Base-by-base conservation (phyloP, 2,329 filamentous ascomycete genomes). In the Xylaria sp. region DNA sequence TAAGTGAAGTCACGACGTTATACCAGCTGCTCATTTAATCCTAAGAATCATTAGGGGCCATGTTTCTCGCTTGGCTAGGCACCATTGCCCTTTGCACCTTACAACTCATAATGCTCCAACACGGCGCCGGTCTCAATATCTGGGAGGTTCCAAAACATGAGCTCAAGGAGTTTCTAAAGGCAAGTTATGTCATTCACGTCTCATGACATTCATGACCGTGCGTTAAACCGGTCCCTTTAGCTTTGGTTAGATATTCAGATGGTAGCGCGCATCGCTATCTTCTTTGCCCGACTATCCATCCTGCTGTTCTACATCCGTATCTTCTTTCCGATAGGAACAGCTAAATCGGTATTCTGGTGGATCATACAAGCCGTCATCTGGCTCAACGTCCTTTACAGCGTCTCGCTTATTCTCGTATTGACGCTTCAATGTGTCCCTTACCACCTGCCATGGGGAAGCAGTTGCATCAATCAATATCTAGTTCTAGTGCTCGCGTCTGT, bases 201-300 rank as follows among this genome's bases (percentile, higher is more conserved):
- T 15, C 31, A 49, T 61, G n/a, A 20, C 10, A 26, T 42, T 20
- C 4, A 63, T 38, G 53, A 57, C 26, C 36, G 59, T 31, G 53
- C 36, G 23, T 51, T 59, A 68, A 65, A 61, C 58, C 26, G 54
- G 15, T 13, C 28, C 23, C n/a, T 36, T 49, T 59, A 74, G 71
- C 59, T 74, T 15, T 76, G 73, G 66, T 46, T 72, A n/a, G 71
- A 67, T 40, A 46, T 73, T 17, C 73, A 76, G 58, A 72, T 74
- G 69, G 65, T 69, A 33, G 73, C 73, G 9, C 71, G 74, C 20
- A 63, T 72, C 46, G 61, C 71, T 62, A 76, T 76, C 65, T 73
- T 76, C 71, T 75, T 76, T 49, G 74, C 74, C 31, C 66, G 72
- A 53, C 65, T 75, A 23, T 74, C 74, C 17, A 74, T 76, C 31